phyloP scores from a whole-genome alignment of 2,329 filamentous ascomycete species.

The Dactylella cylindrospora region DNA sequence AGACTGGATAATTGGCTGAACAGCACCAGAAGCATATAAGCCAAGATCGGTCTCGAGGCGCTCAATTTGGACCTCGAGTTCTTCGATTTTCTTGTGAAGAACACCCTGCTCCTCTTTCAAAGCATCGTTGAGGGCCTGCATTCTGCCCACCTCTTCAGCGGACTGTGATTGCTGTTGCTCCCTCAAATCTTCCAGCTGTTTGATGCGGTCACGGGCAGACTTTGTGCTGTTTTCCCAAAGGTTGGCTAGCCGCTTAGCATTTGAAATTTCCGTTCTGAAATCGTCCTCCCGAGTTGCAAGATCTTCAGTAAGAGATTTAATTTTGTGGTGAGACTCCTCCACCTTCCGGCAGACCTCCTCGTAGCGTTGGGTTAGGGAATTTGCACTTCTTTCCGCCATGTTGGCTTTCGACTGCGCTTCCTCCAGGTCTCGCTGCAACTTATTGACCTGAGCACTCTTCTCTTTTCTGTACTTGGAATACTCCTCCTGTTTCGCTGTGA shows the following conservation, averaged over 20 bases:
- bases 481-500: constrained; percentile 86
- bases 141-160: constrained; percentile 59
- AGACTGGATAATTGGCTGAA: constrained; percentile 58
- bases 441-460: constrained; percentile 83
- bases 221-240: constrained; percentile 74
- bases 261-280: constrained; percentile 82
- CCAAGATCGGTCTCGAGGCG: constrained; percentile 61
- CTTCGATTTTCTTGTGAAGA: constrained; percentile 64
- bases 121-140: constrained; percentile 59
- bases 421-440: constrained; percentile 84
- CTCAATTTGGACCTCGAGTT: constrained; percentile 66
- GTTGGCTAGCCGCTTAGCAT: constrained; percentile 76
- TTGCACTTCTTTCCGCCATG: constrained; percentile 46
- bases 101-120: constrained; percentile 64
- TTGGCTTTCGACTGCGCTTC: constrained; percentile 74
- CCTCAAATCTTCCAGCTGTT: constrained; percentile 54
- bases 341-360: constrained; percentile 83
- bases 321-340: constrained; percentile 76
- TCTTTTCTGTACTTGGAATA: constrained; percentile 90
- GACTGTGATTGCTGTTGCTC: constrained; percentile 61
- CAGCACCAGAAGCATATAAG: constrained; percentile 50
- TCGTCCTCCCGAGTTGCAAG: constrained; percentile 79
- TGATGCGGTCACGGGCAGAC: constrained; percentile 65
- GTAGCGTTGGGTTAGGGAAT: constrained; percentile 74
- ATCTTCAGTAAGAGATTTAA: constrained; percentile 83